Evolutionary conservation across 306 rosid species (phyloP), one percentile per base, ranked within the genome.

Genomic region (Vigna radiata): DNA sequence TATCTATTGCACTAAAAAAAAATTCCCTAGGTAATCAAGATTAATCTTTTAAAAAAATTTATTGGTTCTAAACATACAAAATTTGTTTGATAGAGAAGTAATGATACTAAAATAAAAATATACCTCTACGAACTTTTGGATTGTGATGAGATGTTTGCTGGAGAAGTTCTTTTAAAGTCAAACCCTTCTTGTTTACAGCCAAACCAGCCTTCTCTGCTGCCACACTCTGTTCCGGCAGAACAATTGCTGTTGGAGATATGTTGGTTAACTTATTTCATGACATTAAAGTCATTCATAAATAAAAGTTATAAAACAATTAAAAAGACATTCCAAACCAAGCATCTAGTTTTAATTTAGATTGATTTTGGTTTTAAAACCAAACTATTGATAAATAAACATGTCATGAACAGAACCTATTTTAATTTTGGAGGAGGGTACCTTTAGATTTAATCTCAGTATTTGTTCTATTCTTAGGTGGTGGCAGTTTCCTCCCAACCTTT

Each of bases 51-150:
- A 48, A 10, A 61, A 58, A 48, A 72, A 31, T 54, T 23, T 21
- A 44, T 27, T 18, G 46, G 27, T 65, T 70, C 70, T 60, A 43
- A 77, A 55, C 27, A 25, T 62, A 68, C 44, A 55, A 8, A 21
- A 48, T 41, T 8, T 46, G 54, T 41, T n/a, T 36, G 17, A 10
- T 13, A 19, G 3, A 48, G 63, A 53, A 47, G 56, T 36, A 65
- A 50, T 6, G 53, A 55, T 6, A 18, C 54, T 6, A 14, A 47
- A 23, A 82, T 44, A 75, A 43, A 44, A 46, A 74, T 23, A 77
- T 89, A 95, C 98, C 98, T 92, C 91, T 88, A 65, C 98, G 96
- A 85, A 89, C 91, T 91, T 92, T 92, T 2, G 87, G 73, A 79
- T 73, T 95, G 88, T 88, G 84, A 83, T 92, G 98, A 18, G 97